phyloP scores from a whole-genome alignment of 1,139 yeast genomes.

The Nakaseomyces sp. region DNA sequence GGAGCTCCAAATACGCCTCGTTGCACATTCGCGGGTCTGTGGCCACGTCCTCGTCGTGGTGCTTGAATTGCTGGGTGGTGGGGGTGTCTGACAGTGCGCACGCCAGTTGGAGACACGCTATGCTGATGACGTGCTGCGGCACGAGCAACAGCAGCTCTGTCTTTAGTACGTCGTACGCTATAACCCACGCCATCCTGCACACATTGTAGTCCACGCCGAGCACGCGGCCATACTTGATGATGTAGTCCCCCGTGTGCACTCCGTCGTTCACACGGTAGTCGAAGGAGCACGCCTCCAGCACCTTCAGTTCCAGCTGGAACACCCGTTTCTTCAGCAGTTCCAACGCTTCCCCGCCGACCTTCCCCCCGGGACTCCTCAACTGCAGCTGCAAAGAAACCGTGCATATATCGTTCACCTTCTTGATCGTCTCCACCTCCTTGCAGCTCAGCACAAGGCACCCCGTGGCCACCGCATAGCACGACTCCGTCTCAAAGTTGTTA shows the following conservation, averaged over 20 bases:
- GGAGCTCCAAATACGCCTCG: slow-evolving; percentile 51
- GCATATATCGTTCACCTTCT: slow-evolving; percentile 53
- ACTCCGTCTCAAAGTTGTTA: slow-evolving; percentile 44
- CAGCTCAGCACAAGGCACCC: slow-evolving; percentile 73
- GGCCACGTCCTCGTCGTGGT: slow-evolving; percentile 34
- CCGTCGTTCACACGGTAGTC: slow-evolving; percentile 50
- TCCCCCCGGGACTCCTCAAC: slow-evolving; percentile 22
- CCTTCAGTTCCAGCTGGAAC: slow-evolving; percentile 54
- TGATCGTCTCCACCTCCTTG: slow-evolving; percentile 83
- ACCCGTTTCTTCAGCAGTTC: slow-evolving; percentile 48
- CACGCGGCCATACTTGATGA: slow-evolving; percentile 58
- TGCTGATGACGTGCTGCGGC: slow-evolving; percentile 76
- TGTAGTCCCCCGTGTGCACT: slow-evolving; percentile 53
- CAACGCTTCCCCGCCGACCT: slow-evolving; percentile 27
- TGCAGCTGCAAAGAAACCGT: slow-evolving; percentile 29
- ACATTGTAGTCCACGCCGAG: slow-evolving; percentile 39
- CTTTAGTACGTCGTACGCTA: slow-evolving; percentile 64
- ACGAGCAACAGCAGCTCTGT: slow-evolving; percentile 62
- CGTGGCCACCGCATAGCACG: slow-evolving; percentile 49
- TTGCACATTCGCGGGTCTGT: slow-evolving; percentile 47
- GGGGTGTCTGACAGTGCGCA: slow-evolving; percentile 32
- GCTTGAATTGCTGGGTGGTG: slow-evolving; percentile 17
- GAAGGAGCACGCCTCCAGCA: slow-evolving; percentile 65
- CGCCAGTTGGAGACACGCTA: slow-evolving; percentile 53
- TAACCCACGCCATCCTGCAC: slow-evolving; percentile 60